Conservation (phyloP, 805 yeast genomes). For the Komagataella populi region DNA sequence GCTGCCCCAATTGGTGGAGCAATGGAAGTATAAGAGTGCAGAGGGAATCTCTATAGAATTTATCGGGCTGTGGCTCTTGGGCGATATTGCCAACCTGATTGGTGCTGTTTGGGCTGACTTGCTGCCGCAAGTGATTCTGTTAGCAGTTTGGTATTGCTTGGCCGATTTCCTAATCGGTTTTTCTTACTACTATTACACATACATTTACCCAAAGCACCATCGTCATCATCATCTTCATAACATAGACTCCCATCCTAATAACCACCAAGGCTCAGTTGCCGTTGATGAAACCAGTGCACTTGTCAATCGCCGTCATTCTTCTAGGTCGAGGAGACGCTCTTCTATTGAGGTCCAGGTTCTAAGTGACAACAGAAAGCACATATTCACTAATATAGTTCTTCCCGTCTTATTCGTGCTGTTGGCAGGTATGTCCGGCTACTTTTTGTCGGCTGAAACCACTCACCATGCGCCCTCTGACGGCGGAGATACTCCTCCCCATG, state of each 20-base stretch:
- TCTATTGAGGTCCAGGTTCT: conserved; percentile 36
- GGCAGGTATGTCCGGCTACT: conserved; percentile 51
- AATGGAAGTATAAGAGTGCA: conserved; percentile 62
- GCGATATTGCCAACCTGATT: conserved; percentile 52
- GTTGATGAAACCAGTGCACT: conserved; percentile 20
- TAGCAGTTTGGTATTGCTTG: conserved; percentile 67
- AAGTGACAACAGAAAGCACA: conserved; percentile 31
- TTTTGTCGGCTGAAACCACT: conserved; percentile 25
- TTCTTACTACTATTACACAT: conserved; percentile 47
- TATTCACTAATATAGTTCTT: conserved; percentile 35
- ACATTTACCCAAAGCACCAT: conserved; percentile 23
- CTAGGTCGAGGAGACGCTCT: conserved; percentile 21
- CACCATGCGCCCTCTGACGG: conserved; percentile 10
- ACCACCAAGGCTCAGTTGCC: conserved; percentile 6
- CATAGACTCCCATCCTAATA: conserved; percentile 5
- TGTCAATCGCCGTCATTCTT: conserved; percentile 8
- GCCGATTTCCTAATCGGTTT: conserved; percentile 49
- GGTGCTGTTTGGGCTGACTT: conserved; percentile 64
- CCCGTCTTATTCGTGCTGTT: conserved; percentile 50
- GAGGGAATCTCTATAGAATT: conserved; percentile 67
- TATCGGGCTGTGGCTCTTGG: conserved; percentile 55
- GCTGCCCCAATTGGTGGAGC: conserved; percentile 69
- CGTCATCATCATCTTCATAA: conserved; percentile 7
- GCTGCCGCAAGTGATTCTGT: conserved; percentile 52
- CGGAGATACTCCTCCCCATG: conserved; percentile 7